These are phyloP conservation scores for Buddleja alternifolia DNA, from an alignment of 257 asterid genomes.

Conservation along the genomic window DNA sequence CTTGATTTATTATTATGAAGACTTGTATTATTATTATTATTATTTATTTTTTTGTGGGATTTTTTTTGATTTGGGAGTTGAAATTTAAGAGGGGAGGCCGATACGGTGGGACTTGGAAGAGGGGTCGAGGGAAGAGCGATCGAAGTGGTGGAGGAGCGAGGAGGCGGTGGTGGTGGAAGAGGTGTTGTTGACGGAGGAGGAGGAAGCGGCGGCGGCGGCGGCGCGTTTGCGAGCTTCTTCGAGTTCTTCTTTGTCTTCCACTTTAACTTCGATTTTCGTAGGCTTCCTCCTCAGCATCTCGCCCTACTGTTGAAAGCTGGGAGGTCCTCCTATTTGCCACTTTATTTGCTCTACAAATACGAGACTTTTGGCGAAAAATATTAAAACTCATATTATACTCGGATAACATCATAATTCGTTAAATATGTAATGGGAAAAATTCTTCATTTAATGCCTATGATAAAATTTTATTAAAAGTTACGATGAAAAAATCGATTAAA, in stretches of 20 bases:
- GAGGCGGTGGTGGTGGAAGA: conserved; percentile 48
- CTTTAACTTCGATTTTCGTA: conserved; percentile 74
- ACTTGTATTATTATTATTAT: too few species aligned
- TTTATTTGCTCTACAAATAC: too few species aligned
- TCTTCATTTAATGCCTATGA: too few species aligned
- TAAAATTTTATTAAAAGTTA: too few species aligned
- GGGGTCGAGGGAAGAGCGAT: conserved; percentile 63
- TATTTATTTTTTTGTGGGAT: too few species aligned
- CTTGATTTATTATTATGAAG: too few species aligned
- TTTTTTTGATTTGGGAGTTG: not conserved
- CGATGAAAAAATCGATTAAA: too few species aligned
- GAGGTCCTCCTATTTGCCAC: too few species aligned
- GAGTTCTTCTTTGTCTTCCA: conserved; percentile 87
- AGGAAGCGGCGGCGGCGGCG: conserved; percentile 45
- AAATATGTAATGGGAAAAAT: too few species aligned
- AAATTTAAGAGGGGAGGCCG: conserved; percentile 59
- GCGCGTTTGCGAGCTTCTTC: conserved; percentile 81
- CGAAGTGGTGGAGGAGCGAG: conserved; percentile 83
- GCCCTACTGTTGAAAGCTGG: not conserved
- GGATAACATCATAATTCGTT: too few species aligned
- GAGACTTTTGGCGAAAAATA: too few species aligned
- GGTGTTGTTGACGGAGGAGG: conserved; percentile 32
- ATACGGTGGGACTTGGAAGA: conserved; percentile 80
- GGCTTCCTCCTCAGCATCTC: conserved; percentile 90
- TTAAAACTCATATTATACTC: too few species aligned